A percentile compares a stretch with the other conserved stretches of the same genome.
Evolutionary conservation across 306 rosid species (phyloP).

Genomic region (Corylus americana): DNA sequence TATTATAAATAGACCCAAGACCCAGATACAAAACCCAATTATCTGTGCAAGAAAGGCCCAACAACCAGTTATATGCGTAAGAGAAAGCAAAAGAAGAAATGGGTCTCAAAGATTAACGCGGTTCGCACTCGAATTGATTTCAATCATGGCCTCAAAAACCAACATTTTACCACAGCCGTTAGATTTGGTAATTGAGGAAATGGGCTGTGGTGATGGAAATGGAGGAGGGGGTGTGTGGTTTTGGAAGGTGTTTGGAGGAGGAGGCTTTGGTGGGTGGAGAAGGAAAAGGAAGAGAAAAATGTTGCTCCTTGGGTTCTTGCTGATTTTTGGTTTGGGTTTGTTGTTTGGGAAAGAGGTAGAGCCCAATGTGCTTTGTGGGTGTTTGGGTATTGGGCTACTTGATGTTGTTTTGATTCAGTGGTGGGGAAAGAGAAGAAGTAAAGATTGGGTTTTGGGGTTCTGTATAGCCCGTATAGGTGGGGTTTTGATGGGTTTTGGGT

Average conservation of each 20-base stretch:
- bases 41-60: neutral
- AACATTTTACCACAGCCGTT: constrained; percentile 36
- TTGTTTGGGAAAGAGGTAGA: constrained; percentile 37
- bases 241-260: constrained; percentile 35
- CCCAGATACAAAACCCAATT: constrained; percentile 6
- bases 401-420: constrained; percentile 34
- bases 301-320: constrained; percentile 25
- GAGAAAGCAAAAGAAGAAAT: constrained; percentile 11
- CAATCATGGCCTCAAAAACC: constrained; percentile 25
- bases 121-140: constrained; percentile 20
- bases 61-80: neutral
- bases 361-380: constrained; percentile 31
- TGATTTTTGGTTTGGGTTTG: constrained; percentile 34
- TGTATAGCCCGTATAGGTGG: constrained; percentile 20
- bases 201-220: constrained; percentile 25
- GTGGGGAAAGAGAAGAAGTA: constrained; percentile 32
- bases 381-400: constrained; percentile 34
- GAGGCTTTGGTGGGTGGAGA: constrained; percentile 32
- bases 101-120: constrained; percentile 19
- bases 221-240: constrained; percentile 29
- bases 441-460: constrained; percentile 30
- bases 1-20: too few species aligned
- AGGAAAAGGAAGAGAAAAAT: constrained; percentile 26
- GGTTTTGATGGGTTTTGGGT: constrained; percentile 37
- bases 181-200: constrained; percentile 31